A percentile compares a stretch with the other conserved stretches of the same genome.
phyloP scores from a whole-genome alignment of 2,329 filamentous ascomycete species.

The Botrytis aclada region DNA sequence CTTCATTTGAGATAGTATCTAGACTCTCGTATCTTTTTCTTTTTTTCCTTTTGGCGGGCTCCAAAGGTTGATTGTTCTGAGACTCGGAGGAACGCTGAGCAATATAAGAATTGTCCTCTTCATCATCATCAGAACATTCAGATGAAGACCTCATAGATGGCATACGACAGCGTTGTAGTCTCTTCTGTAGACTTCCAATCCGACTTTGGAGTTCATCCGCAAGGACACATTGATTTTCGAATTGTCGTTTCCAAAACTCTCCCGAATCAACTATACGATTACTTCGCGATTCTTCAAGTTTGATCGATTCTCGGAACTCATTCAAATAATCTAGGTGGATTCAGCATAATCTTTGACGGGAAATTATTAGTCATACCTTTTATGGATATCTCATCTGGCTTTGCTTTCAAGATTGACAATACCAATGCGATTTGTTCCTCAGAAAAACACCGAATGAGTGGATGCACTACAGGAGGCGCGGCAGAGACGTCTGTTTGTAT shows the following conservation, averaged over 20 bases:
- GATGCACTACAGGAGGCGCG: too few species aligned
- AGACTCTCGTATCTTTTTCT: neutral
- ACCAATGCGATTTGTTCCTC: neutral
- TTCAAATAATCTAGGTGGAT: neutral
- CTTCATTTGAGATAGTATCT: neutral
- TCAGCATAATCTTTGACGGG: neutral
- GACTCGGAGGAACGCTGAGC: too few species aligned
- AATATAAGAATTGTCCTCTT: neutral
- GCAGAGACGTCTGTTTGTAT: neutral
- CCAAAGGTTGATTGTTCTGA: neutral
- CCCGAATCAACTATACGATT: neutral
- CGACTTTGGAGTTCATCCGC: neutral
- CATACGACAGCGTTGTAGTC: neutral
- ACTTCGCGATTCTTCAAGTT: neutral
- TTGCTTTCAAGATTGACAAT: neutral
- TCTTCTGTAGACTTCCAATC: neutral
- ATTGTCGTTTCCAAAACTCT: constrained; percentile 7
- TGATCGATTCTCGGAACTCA: neutral
- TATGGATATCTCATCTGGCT: neutral
- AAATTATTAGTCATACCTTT: neutral
- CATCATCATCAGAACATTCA: neutral
- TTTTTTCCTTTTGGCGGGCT: neutral
- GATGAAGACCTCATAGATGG: neutral
- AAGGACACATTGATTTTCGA: neutral
- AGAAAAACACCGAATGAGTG: neutral